Percentiles rank a stretch among this genome's conserved stretches.
Evolutionary conservation across 345 rosid genomes (phyloP).

Genomic region (Gynandropsis gynandra): DNA sequence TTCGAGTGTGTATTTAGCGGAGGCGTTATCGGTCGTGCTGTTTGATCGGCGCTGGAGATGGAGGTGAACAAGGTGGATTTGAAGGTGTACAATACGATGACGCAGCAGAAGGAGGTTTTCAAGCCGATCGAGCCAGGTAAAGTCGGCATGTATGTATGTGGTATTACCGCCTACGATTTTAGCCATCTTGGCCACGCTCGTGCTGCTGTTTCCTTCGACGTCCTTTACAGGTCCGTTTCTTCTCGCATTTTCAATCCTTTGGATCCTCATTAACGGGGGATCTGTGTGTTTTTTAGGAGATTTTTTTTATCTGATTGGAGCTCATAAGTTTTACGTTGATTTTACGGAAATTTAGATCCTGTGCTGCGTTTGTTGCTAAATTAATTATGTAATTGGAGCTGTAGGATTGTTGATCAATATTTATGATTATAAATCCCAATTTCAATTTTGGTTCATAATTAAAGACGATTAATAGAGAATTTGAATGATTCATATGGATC

Average conservation of each 20-base stretch:
- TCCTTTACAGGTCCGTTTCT: constrained; percentile 56
- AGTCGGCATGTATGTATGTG: constrained; percentile 80
- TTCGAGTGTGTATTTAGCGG: too few species aligned
- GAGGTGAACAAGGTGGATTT: constrained; percentile 31
- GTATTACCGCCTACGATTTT: constrained; percentile 79
- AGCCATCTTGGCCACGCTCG: constrained; percentile 94
- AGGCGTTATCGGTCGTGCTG: too few species aligned
- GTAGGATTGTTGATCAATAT: background rate
- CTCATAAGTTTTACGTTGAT: too few species aligned
- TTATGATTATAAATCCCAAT: background rate
- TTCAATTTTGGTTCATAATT: background rate
- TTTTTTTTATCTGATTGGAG: too few species aligned
- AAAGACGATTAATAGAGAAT: background rate
- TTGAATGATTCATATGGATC: background rate
- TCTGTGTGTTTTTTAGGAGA: too few species aligned
- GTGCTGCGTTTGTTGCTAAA: background rate
- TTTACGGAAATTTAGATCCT: background rate
- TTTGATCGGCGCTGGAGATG: constrained; percentile 14
- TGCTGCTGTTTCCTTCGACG: constrained; percentile 75
- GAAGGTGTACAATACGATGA: constrained; percentile 62
- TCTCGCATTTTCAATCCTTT: background rate
- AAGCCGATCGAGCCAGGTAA: constrained; percentile 44
- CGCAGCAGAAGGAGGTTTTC: constrained; percentile 52
- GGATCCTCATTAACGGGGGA: too few species aligned
- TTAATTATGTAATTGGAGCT: constrained; percentile 2